Percentiles rank a stretch among this genome's conserved stretches.
phyloP scores from a whole-genome alignment of 2,329 filamentous ascomycete genomes.

The Botrytis porri region DNA sequence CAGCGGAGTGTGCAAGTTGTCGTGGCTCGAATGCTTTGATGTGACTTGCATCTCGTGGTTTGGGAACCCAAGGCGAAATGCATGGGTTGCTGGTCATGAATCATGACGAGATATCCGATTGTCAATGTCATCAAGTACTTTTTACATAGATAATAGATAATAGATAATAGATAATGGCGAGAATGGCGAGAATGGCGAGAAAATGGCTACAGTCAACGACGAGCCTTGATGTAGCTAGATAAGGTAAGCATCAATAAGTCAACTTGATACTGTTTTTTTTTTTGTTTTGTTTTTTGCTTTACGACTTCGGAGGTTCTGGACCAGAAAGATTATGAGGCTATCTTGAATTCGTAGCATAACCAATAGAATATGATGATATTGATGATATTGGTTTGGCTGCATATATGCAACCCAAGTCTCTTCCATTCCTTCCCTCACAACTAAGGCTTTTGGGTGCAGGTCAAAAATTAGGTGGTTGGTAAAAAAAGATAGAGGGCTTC shows the following conservation, averaged over 20 bases:
- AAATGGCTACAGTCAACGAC: neutral
- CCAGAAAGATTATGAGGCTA: conserved; percentile 16
- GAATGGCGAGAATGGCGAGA: neutral
- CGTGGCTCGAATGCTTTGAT: conserved; percentile 38
- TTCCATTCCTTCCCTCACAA: neutral
- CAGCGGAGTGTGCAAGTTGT: conserved; percentile 26
- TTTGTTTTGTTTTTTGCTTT: neutral
- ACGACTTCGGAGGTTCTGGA: neutral
- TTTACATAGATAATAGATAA: no score
- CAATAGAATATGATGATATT: neutral
- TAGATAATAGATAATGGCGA: neutral
- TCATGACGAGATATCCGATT: conserved; percentile 8
- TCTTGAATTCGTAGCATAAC: conserved; percentile 2
- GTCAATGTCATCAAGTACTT: neutral
- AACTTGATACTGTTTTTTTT: neutral
- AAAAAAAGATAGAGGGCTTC: neutral
- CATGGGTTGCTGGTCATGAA: conserved; percentile 21
- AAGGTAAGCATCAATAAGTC: neutral
- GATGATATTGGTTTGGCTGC: neutral
- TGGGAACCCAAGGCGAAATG: conserved; percentile 22
- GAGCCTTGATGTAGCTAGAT: neutral
- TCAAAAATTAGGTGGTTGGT: conserved; percentile 8
- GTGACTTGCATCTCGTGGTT: conserved; percentile 30
- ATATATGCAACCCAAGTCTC: conserved; percentile 15
- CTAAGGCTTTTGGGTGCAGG: neutral